Conservation (phyloP, 805 yeast genomes). For the Saccharomycopsis microspora region DNA sequence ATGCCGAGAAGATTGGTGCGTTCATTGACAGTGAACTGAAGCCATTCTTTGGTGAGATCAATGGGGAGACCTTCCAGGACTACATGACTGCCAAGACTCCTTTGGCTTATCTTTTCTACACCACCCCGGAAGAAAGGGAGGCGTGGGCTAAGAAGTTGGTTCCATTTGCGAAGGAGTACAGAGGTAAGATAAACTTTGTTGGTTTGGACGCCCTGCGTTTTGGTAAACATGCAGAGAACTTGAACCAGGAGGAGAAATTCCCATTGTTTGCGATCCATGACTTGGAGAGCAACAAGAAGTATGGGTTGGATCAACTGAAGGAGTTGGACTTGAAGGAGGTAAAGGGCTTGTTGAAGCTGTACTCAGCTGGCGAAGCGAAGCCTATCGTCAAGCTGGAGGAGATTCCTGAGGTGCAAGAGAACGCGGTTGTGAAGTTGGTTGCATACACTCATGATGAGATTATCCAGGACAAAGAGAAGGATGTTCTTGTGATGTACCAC, state of each 20-base stretch:
- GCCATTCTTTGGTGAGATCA: conserved; percentile 83
- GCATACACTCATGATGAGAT: conserved; percentile 72
- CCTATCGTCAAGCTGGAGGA: conserved; percentile 80
- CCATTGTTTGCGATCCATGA: conserved; percentile 91
- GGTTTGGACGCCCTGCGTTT: conserved; percentile 72
- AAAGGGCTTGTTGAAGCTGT: conserved; percentile 51
- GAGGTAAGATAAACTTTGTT: conserved; percentile 79
- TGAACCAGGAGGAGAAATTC: conserved; percentile 75
- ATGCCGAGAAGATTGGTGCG: conserved; percentile 28
- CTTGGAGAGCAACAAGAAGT: conserved; percentile 55
- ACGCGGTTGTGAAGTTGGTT: conserved; percentile 65
- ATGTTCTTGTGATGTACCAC: conserved; percentile 79
- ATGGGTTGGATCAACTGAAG: conserved; percentile 54
- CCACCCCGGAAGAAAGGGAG: conserved; percentile 52
- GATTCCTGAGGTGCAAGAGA: conserved; percentile 73
- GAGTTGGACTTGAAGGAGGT: conserved; percentile 43
- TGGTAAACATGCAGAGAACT: conserved; percentile 79
- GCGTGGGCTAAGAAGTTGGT: conserved; percentile 39
- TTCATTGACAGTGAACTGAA: conserved; percentile 54
- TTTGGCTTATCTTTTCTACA: conserved; percentile 81
- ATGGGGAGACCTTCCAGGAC: conserved; percentile 61
- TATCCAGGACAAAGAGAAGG: conserved; percentile 45
- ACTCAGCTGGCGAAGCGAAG: conserved; percentile 48
- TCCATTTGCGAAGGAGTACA: conserved; percentile 58
- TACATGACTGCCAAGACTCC: conserved; percentile 71